phyloP scores from a whole-genome alignment of 2,329 filamentous ascomycete species.

The Teratosphaeria epicoccoides region DNA sequence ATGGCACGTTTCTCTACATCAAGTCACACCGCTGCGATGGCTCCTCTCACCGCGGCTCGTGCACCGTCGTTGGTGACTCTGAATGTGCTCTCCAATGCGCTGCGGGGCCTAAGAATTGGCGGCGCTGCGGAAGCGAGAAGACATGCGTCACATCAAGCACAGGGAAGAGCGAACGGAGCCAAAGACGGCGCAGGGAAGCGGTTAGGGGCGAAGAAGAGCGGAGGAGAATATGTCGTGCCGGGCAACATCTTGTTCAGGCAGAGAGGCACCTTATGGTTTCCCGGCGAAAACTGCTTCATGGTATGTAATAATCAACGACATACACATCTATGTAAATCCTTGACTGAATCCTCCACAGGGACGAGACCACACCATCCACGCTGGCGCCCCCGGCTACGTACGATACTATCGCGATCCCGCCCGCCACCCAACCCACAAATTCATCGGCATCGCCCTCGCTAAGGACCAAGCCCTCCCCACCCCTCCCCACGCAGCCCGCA shows the following conservation, averaged over 20 bases:
- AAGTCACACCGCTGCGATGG: background rate
- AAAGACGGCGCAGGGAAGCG: constrained; percentile 71
- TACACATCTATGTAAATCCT: background rate
- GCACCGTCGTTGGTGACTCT: constrained; percentile 21
- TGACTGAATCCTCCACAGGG: constrained; percentile 35
- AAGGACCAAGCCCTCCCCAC: constrained; percentile 71
- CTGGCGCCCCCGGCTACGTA: constrained; percentile 76
- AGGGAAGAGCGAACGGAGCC: constrained; percentile 58
- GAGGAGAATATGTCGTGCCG: constrained; percentile 85
- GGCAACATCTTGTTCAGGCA: constrained; percentile 98
- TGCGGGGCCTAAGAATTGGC: constrained; percentile 23
- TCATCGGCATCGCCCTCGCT: constrained; percentile 86
- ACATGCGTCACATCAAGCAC: constrained; percentile 53
- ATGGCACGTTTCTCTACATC: background rate
- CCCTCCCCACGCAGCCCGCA: constrained; percentile 60
- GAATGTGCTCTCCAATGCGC: constrained; percentile 19
- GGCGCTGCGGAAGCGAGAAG: constrained; percentile 20
- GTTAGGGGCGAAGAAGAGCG: constrained; percentile 84
- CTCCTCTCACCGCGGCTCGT: background rate
- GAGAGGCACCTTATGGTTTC: constrained; percentile 85
- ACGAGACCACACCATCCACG: constrained; percentile 91
- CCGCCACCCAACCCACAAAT: constrained; percentile 75
- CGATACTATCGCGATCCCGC: constrained; percentile 90
- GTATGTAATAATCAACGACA: constrained; percentile 10
- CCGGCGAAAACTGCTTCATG: constrained; percentile 90